Conservation (phyloP, 495 filamentous ascomycete genomes). For the Penicillium nucicola region DNA sequence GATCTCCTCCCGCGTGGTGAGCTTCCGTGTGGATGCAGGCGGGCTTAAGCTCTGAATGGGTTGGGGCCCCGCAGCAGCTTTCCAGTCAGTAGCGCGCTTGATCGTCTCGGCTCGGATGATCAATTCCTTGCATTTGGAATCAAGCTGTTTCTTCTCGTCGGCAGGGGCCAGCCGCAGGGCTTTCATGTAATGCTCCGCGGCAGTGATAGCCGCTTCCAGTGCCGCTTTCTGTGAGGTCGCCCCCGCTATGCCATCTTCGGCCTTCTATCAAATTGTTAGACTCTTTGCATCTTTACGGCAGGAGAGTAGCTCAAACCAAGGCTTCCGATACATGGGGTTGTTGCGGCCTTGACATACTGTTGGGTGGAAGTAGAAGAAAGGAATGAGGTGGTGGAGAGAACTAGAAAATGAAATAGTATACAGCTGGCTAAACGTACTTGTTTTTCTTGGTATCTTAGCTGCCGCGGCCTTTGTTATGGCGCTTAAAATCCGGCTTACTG, state of each 20-base stretch:
- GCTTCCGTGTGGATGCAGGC: constrained; percentile 53
- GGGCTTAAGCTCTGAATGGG: constrained; percentile 17
- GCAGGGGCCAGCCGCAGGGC: constrained; percentile 54
- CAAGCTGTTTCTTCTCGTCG: constrained; percentile 56
- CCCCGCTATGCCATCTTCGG: constrained; percentile 52
- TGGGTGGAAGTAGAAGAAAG: neutral
- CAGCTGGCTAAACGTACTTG: too few relatives aligned
- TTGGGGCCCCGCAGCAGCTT: constrained; percentile 18
- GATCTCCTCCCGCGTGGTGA: constrained; percentile 71
- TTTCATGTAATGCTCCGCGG: constrained; percentile 75
- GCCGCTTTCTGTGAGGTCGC: constrained; percentile 63
- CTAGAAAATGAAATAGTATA: neutral
- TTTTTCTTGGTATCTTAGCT: too few relatives aligned
- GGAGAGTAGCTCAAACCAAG: constrained; percentile 10
- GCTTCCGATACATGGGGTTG: constrained; percentile 26
- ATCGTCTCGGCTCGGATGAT: constrained; percentile 69
- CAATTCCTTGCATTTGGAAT: constrained; percentile 62
- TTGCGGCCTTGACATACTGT: constrained; percentile 31
- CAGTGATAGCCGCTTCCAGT: constrained; percentile 67
- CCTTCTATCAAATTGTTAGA: constrained; percentile 49
- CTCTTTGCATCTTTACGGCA: neutral
- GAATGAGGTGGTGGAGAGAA: too few relatives aligned
- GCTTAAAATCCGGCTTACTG: too few relatives aligned
- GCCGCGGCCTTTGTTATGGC: too few relatives aligned
- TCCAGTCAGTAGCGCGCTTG: constrained; percentile 50